phyloP scores from a whole-genome alignment of 805 yeast genomes.

The Saturnispora bothae region DNA sequence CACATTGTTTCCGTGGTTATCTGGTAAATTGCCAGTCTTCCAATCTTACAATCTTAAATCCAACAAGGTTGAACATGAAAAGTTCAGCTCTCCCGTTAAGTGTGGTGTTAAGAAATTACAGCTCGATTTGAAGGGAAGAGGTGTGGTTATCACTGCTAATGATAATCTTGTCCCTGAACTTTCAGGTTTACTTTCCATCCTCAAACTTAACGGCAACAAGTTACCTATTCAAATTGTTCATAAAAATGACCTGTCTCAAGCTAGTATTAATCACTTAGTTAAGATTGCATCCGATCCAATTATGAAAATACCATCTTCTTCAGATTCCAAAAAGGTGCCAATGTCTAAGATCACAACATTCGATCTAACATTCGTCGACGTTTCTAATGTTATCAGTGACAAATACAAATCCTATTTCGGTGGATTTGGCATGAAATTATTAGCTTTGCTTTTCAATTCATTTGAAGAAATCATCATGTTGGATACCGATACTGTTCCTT shows the following conservation, averaged over 20 bases:
- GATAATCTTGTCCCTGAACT: conserved; percentile 37
- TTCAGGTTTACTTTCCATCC: conserved; percentile 36
- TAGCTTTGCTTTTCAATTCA: conserved; percentile 48
- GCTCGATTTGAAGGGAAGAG: conserved; percentile 31
- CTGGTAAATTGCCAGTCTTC: conserved; percentile 29
- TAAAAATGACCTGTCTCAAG: conserved; percentile 27
- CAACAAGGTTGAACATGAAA: conserved; percentile 2
- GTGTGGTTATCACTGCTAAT: conserved; percentile 44
- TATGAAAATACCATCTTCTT: conserved; percentile 20
- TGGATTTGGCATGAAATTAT: conserved; percentile 34
- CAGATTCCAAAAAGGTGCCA: conserved; percentile 17
- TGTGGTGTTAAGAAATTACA: conserved; percentile 25
- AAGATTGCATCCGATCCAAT: conserved; percentile 28
- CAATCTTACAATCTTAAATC: conserved; percentile 25
- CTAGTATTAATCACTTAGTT: conserved; percentile 26
- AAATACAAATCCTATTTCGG: conserved; percentile 19
- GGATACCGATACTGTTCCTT: conserved; percentile 41
- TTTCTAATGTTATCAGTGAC: conserved; percentile 20
- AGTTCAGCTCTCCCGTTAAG: conserved; percentile 1
- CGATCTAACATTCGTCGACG: conserved; percentile 26
- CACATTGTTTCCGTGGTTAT: conserved; percentile 33
- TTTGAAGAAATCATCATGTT: conserved; percentile 44
- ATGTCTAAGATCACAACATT: conserved; percentile 14
- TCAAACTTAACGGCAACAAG: conserved; percentile 39
- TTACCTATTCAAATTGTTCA: conserved; percentile 41